A percentile compares a stretch with the other conserved stretches of the same genome.
Evolutionary conservation across 331 rosid species (phyloP).

Genomic region (Arachis monticola): DNA sequence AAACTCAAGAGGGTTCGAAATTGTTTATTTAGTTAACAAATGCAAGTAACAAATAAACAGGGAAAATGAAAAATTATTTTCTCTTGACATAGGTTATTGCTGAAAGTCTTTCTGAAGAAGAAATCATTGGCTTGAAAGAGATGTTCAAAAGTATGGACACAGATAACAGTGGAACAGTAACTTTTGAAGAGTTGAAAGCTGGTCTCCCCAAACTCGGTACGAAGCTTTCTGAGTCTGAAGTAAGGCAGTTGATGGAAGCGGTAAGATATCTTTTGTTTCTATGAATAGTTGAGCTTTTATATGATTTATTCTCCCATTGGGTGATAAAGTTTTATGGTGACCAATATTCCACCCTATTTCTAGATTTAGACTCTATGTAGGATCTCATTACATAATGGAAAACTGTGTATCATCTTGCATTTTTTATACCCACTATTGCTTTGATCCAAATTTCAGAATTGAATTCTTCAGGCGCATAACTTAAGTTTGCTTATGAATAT

Average conservation of each 20-base stretch:
- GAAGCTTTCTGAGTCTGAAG: slow-evolving; percentile 94
- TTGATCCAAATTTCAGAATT: slow-evolving; percentile 1
- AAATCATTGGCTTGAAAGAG: slow-evolving; percentile 90
- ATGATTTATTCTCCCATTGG: slow-evolving; percentile 6
- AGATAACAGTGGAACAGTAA: slow-evolving; percentile 93
- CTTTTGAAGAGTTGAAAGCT: slow-evolving; percentile 90
- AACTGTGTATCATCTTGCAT: neutral
- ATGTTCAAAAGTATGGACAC: slow-evolving; percentile 98
- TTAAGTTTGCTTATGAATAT: neutral
- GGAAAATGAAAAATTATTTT: slow-evolving; percentile 25
- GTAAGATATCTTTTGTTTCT: slow-evolving; percentile 48
- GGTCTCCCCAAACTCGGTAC: slow-evolving; percentile 92
- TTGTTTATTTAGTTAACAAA: neutral
- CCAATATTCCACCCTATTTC: neutral
- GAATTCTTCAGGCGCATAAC: neutral
- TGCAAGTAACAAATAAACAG: slow-evolving; percentile 8
- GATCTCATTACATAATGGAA: neutral
- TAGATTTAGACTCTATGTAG: neutral
- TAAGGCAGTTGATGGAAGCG: slow-evolving; percentile 94
- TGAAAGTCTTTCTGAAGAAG: slow-evolving; percentile 73
- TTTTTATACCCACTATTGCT: neutral
- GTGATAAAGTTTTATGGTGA: neutral
- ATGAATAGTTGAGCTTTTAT: neutral
- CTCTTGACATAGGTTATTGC: slow-evolving; percentile 76
- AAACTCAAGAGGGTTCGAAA: slow-evolving; percentile 3